These are phyloP conservation scores for Exophiala xenobiotica DNA, from an alignment of 2,329 filamentous ascomycete genomes.

Conservation along the genomic window DNA sequence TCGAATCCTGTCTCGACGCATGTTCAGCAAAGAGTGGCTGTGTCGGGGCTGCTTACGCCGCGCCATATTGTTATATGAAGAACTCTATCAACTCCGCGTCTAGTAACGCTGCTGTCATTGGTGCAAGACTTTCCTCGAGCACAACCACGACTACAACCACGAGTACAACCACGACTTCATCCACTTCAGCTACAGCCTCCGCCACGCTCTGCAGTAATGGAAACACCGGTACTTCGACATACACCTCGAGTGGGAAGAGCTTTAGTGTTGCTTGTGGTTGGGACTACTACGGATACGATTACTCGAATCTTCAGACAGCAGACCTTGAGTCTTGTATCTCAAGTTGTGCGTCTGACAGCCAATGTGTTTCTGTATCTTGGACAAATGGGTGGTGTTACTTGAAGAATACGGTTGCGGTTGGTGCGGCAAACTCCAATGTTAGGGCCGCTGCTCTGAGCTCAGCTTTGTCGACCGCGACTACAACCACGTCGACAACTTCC, in stretches of 20 bases:
- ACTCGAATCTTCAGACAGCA: neutral
- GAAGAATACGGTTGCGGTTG: neutral
- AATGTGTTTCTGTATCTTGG: neutral
- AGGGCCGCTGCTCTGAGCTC: conserved; percentile 1
- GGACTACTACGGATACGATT: conserved; percentile 3
- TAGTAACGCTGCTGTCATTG: neutral
- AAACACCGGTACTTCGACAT: conserved; percentile 1
- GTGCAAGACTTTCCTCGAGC: neutral
- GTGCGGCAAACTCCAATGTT: neutral
- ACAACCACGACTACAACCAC: neutral
- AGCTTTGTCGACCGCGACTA: neutral
- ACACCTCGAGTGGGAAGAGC: neutral
- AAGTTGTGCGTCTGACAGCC: neutral
- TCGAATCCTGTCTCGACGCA: neutral
- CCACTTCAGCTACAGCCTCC: neutral
- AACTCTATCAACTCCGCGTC: neutral
- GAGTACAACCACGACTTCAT: neutral
- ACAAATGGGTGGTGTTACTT: conserved; percentile 1
- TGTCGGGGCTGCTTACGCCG: conserved; percentile 3
- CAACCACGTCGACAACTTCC: neutral
- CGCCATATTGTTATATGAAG: conserved; percentile 8
- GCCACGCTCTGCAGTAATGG: neutral
- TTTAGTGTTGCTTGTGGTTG: neutral
- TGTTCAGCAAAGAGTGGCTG: neutral
- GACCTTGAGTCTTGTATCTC: neutral